Evolutionary conservation across 2,329 filamentous ascomycete genomes (phyloP), one percentile per base, ranked within the genome.

Genomic region (Aspergillus sp.): DNA sequence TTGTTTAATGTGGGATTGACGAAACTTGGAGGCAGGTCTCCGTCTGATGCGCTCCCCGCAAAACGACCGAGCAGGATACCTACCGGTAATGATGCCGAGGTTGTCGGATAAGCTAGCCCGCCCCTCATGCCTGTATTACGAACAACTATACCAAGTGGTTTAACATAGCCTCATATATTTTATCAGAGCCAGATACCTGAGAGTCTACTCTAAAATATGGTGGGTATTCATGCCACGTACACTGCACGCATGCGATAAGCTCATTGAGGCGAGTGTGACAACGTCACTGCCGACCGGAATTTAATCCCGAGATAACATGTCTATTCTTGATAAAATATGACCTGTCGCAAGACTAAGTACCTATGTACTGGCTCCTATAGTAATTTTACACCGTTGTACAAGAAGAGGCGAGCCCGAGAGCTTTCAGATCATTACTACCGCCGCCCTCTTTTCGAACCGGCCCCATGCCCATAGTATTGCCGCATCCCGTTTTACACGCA

Each of bases 71-170:
- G 26, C 3, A 30, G 26, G 26, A 4, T n/a, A n/a, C n/a, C n/a
- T n/a, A n/a, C 26, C 8, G n/a, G n/a, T n/a, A n/a, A 48, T 39
- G 26, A 47, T 54, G 26, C 55, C 55, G 55, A 57, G 55, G 55
- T 57, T 57, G 50, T 57, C 55, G 55, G 55, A 53, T 57, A 57
- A 36, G 34, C 34, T 36, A 36, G 5, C 34, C 13, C 4, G 7
- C 12, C 13, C 4, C 3, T 13, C 12, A 36, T n/a, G 15, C n/a
- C 34, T 36, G n/a, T 36, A 36, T n/a, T n/a, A 36, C 34, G 15
- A 36, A 36, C 5, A 36, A 36, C 9, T n/a, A 15, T 7, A 36
- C 34, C 34, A 13, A n/a, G 32, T 34, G 22, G 22, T 9, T 11
- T 36, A 13, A 13, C 34, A 36, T 6, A 36, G 2, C 34, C 15